A percentile compares a stretch with the other conserved stretches of the same genome.
Evolutionary conservation across 192 early-diverging fungal genomes (phyloP).

Genomic region (Funneliformis geosporum): DNA sequence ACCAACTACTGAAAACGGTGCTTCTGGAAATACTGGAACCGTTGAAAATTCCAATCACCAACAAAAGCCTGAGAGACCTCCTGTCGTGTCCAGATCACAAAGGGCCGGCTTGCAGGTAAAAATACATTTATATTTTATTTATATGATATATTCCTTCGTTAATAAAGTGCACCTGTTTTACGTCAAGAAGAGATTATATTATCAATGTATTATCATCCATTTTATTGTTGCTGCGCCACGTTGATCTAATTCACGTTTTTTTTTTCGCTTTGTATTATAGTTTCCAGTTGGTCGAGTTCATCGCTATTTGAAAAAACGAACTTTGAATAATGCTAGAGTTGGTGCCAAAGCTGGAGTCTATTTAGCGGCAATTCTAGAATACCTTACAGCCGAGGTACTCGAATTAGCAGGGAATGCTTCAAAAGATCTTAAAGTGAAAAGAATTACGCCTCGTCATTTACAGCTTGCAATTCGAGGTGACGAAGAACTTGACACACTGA

Average conservation of each 20-base stretch:
- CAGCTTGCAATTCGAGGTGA: constrained; percentile 91
- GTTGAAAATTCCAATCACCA: background rate
- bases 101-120: constrained; percentile 64
- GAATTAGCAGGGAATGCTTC: constrained; percentile 93
- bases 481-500: constrained; percentile 86
- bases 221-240: background rate
- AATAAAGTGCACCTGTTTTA: too few species aligned
- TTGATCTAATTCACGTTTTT: background rate
- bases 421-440: constrained; percentile 87
- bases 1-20: background rate
- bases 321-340: constrained; percentile 79
- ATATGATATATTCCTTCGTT: background rate
- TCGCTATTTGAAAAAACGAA: constrained; percentile 83
- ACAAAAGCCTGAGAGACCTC: constrained; percentile 44
- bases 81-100: constrained; percentile 59
- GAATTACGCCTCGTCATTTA: constrained; percentile 87
- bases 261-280: constrained; percentile 41
- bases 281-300: constrained; percentile 96
- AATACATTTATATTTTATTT: background rate
- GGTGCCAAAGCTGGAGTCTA: constrained; percentile 92
- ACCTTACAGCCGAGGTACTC: constrained; percentile 89
- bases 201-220: background rate
- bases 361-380: constrained; percentile 89
- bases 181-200: background rate
- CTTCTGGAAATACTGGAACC: background rate